A percentile compares a stretch with the other conserved stretches of the same genome.
These are phyloP conservation scores for Lodderomyces elongisporus DNA, from an alignment of 1,139 yeast species.

Conservation along the genomic window DNA sequence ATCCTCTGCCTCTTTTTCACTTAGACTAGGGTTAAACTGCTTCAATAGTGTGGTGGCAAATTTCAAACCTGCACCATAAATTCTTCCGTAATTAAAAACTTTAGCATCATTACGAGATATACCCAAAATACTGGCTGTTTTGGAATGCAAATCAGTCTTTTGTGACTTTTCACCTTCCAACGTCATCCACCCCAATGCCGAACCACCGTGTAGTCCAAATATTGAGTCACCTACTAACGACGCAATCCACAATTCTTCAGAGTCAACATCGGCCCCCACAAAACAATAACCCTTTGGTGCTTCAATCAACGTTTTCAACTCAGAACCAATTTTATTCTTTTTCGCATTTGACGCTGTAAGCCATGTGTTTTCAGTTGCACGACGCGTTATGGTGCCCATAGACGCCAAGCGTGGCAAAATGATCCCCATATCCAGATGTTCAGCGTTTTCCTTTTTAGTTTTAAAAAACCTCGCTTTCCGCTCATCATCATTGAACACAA, in stretches of 20 bases:
- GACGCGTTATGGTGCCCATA: slow-evolving; percentile 94
- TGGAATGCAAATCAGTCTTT: slow-evolving; percentile 92
- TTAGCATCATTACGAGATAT: slow-evolving; percentile 91
- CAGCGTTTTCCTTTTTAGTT: slow-evolving; percentile 19
- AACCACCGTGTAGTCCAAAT: slow-evolving; percentile 87
- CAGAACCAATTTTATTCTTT: slow-evolving; percentile 81
- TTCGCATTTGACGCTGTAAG: slow-evolving; percentile 95
- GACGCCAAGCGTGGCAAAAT: slow-evolving; percentile 80
- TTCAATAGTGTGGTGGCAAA: slow-evolving; percentile 80
- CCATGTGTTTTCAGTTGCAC: slow-evolving; percentile 98
- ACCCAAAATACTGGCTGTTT: slow-evolving; percentile 85
- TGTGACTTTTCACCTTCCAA: slow-evolving; percentile 89
- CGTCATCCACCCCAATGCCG: slow-evolving; percentile 99
- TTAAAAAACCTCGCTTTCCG: slow-evolving; percentile 24
- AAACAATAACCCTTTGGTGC: slow-evolving; percentile 90
- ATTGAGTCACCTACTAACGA: slow-evolving; percentile 89
- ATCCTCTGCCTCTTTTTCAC: slow-evolving; percentile 64
- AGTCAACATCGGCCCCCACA: slow-evolving; percentile 98
- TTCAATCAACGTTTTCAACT: slow-evolving; percentile 74
- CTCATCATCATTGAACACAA: slow-evolving; percentile 45
- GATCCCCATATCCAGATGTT: slow-evolving; percentile 49
- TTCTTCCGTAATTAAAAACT: slow-evolving; percentile 92
- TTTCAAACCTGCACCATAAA: slow-evolving; percentile 94
- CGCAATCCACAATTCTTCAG: slow-evolving; percentile 98
- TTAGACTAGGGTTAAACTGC: slow-evolving; percentile 68